Base-by-base conservation (phyloP, 2,329 filamentous ascomycete genomes). In the Chrysoporthe austroafricana region DNA sequence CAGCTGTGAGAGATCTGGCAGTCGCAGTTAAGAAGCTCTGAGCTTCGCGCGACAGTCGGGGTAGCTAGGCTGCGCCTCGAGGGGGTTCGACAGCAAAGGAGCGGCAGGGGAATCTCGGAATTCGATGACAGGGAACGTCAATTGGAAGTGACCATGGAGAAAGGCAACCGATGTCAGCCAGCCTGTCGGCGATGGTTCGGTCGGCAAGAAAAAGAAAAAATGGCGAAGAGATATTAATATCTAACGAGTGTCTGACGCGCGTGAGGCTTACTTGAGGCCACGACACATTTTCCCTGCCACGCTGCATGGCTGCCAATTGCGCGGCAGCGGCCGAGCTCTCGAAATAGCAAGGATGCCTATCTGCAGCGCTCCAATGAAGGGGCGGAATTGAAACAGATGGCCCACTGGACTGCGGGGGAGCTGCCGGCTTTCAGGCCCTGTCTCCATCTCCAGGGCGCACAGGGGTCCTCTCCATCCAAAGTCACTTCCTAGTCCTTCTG, bases 61-160 rank as follows among this genome's bases (percentile, higher is more conserved):
- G 43, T 57, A 21, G 61, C 14, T 36, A 21, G 32, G 36, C 42
- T 64, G 64, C 67, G 67, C 42, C 67, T 18, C 43, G 48, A 39
- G 48, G 48, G 34, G 48, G 50, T 60, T 48, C 46, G 44, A 57
- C 18, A 54, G 36, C 39, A 34, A 67, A 69, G n/a, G 65, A 69
- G 62, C 54, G 63, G 62, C 62, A 44, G 44, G 50, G 39, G 36
- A 66, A 63, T 42, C 36, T 42, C 61, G 48, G n/a, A 26, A 57
- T 21, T 60, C 43, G 63, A 62, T 39, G 36, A 64, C 13, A 58
- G 18, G 26, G 39, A 44, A n/a, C 39, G 50, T 42, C 59, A 59
- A 63, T 66, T 65, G 39, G 11, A 46, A 4, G 46, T 59, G 50
- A 68, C 63, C 63, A 68, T 66, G 42, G 36, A 52, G 44, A 34